Conservation (phyloP, 495 filamentous ascomycete genomes). For the Talaromyces thailandensis region DNA sequence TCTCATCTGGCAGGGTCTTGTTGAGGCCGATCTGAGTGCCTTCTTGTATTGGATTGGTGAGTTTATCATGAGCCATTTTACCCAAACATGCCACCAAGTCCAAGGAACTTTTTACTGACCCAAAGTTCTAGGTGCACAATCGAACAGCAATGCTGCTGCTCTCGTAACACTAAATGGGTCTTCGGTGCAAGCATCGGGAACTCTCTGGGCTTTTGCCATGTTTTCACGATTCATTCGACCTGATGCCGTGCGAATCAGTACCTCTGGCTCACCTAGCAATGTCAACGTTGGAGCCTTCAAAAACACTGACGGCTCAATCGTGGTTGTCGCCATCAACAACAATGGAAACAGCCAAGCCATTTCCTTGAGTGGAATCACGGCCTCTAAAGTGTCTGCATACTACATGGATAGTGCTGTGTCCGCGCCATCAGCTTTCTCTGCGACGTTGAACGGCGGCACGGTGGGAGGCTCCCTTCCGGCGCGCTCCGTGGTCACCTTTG, state of each 20-base stretch:
- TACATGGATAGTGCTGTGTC: not conserved
- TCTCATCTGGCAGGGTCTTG: constrained; percentile 36
- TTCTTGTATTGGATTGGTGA: constrained; percentile 45
- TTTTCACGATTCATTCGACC: constrained; percentile 33
- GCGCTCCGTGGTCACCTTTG: not conserved
- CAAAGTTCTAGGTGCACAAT: not conserved
- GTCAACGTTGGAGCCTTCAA: constrained; percentile 34
- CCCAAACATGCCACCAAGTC: not conserved
- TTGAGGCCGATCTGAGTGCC: constrained; percentile 31
- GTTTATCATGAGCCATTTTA: not conserved
- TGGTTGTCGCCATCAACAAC: constrained; percentile 35
- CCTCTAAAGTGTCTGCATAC: not conserved
- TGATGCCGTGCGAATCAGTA: constrained; percentile 31
- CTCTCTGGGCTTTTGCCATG: constrained; percentile 41
- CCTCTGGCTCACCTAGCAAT: constrained; percentile 17
- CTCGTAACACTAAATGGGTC: not conserved
- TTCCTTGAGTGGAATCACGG: not conserved
- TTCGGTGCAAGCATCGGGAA: not conserved
- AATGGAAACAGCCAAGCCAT: constrained; percentile 4
- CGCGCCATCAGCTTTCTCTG: not conserved
- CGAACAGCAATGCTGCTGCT: constrained; percentile 1
- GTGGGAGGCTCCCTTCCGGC: not conserved
- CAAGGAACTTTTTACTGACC: not conserved
- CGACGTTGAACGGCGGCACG: not conserved
- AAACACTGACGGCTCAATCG: constrained; percentile 34